Conservation (phyloP, 768 basidiomycete species). For the Mycena olivaceomarginata region DNA sequence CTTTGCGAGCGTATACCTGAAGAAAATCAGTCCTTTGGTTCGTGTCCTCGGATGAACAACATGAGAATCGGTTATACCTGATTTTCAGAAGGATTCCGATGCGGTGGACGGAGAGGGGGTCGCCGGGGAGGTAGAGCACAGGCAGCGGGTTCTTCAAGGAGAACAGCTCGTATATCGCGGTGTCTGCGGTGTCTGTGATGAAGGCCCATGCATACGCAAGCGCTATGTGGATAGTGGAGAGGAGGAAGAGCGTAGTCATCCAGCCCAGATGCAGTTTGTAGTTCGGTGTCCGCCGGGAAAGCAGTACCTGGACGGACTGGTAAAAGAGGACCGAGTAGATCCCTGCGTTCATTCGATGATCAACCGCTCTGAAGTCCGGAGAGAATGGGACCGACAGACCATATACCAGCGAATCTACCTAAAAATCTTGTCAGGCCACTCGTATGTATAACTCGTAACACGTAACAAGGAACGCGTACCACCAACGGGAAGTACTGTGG, state of each 20-base stretch:
- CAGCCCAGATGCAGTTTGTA: conserved; percentile 19
- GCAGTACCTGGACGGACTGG: conserved; percentile 22
- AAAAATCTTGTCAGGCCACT: neutral
- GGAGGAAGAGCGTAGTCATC: conserved; percentile 25
- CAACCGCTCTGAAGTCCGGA: neutral
- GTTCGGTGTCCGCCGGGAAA: neutral
- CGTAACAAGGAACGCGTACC: neutral
- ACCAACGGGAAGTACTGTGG: conserved; percentile 2
- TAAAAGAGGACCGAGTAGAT: conserved; percentile 30
- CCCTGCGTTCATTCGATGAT: neutral
- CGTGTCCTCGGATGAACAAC: too few species aligned
- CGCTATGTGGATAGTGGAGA: conserved; percentile 36
- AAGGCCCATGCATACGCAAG: conserved; percentile 34
- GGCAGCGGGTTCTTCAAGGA: conserved; percentile 27
- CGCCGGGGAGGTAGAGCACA: conserved; percentile 7
- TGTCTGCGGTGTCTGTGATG: conserved; percentile 16
- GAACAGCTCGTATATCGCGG: conserved; percentile 28
- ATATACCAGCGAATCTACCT: neutral
- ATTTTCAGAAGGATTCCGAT: conserved; percentile 13
- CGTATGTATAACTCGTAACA: neutral
- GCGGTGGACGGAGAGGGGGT: conserved; percentile 6
- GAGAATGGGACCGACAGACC: neutral
- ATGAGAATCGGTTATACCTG: neutral
- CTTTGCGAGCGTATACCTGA: conserved; percentile 23
- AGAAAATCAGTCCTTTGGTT: too few species aligned